These are phyloP conservation scores for Plasmopara muralis DNA, from an alignment of 352 stramenopile genomes.

Conservation along the genomic window DNA sequence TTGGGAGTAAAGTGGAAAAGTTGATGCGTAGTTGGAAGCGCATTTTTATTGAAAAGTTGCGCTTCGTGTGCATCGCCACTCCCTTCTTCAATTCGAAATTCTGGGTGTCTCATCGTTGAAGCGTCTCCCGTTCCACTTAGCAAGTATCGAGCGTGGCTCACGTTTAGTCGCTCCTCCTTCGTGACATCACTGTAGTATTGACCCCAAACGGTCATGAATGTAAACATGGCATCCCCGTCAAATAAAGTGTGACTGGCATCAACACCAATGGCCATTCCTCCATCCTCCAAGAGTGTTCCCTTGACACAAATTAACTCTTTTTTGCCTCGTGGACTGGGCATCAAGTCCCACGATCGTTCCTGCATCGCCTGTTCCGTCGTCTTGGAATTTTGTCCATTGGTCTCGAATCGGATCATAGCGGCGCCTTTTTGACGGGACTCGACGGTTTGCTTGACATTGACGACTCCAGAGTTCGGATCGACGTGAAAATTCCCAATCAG, in stretches of 20 bases:
- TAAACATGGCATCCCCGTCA: constrained; percentile 48
- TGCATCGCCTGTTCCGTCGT: constrained; percentile 33
- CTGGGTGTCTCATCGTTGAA: constrained; percentile 29
- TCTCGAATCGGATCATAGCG: constrained; percentile 32
- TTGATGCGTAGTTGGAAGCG: constrained; percentile 29
- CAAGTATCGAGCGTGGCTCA: constrained; percentile 41
- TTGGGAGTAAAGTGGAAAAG: constrained; percentile 40
- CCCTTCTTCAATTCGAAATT: constrained; percentile 27
- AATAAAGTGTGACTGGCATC: constrained; percentile 40
- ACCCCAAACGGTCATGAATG: constrained; percentile 55
- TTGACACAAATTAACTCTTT: constrained; percentile 31
- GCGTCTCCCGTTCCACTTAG: constrained; percentile 14
- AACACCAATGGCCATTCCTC: constrained; percentile 39
- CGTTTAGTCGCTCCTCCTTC: constrained; percentile 16
- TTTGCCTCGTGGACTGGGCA: constrained; percentile 15
- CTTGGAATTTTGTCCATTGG: constrained; percentile 7
- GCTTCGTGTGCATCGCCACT: not conserved
- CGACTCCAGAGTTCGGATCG: constrained; percentile 22
- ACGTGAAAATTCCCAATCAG: constrained; percentile 30
- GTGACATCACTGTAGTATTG: constrained; percentile 37
- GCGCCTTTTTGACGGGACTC: constrained; percentile 12
- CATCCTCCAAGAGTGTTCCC: constrained; percentile 36
- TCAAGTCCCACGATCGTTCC: constrained; percentile 28
- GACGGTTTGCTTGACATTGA: constrained; percentile 26
- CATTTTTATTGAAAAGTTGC: not conserved